Conservation (phyloP, 169 alveolate genomes). For the Cryptosporidium andersoni region DNA sequence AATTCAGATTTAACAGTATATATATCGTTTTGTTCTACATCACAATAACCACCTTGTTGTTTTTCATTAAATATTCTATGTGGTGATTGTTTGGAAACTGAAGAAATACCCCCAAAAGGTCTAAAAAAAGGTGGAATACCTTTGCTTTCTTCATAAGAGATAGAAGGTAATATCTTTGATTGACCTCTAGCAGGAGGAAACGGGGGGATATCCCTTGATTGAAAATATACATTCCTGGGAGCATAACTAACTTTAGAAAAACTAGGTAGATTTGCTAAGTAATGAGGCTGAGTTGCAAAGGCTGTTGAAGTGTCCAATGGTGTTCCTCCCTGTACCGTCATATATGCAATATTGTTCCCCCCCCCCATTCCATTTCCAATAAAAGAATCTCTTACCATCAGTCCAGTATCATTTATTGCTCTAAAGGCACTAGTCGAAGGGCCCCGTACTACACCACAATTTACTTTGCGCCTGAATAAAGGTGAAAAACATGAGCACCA, state of each 20-base stretch:
- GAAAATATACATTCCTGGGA: conserved; percentile 58
- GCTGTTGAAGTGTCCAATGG: conserved; percentile 15
- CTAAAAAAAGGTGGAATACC: conserved; percentile 68
- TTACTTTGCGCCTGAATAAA: conserved; percentile 39
- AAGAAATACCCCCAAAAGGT: conserved; percentile 16
- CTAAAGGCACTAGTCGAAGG: conserved; percentile 45
- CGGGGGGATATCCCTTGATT: conserved; percentile 58
- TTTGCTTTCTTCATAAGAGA: conserved; percentile 7
- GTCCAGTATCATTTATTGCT: conserved; percentile 24
- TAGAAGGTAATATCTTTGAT: background rate
- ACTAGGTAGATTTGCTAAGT: conserved; percentile 65
- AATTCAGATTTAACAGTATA: conserved; percentile 24
- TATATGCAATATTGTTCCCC: conserved; percentile 37
- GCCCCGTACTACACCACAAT: conserved; percentile 66
- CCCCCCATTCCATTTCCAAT: conserved; percentile 27
- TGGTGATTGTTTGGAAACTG: background rate
- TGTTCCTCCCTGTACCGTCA: conserved; percentile 57
- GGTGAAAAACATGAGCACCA: conserved; percentile 70
- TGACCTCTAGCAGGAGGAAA: conserved; percentile 56
- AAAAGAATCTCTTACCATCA: conserved; percentile 41
- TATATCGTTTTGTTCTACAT: conserved; percentile 1
- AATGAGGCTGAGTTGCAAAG: conserved; percentile 70
- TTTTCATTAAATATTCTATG: background rate
- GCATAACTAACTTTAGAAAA: conserved; percentile 67
- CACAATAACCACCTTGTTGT: background rate